phyloP scores from a whole-genome alignment of 768 basidiomycete genomes.

The Sutorius australiensis region DNA sequence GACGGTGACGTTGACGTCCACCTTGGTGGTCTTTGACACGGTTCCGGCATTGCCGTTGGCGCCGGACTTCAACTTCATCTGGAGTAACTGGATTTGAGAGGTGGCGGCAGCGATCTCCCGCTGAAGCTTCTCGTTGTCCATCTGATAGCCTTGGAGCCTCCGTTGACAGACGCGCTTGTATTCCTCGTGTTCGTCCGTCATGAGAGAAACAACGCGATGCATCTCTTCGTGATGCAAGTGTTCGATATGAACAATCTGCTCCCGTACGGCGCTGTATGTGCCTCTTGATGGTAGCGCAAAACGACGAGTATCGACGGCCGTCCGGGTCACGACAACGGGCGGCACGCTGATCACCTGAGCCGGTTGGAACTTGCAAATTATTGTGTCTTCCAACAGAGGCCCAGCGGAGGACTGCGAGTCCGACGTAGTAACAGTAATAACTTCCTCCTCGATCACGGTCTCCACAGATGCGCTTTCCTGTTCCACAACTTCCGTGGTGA shows the following conservation, averaged over 20 bases:
- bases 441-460: neutral
- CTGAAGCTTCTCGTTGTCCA: neutral
- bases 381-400: neutral
- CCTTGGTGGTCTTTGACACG: neutral
- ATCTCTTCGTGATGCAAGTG: neutral
- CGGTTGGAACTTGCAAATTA: no score
- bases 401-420: neutral
- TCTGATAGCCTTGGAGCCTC: neutral
- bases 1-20: neutral
- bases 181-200: neutral
- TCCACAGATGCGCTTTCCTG: neutral
- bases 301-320: neutral
- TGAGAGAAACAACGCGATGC: neutral
- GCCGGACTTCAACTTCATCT: no score
- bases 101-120: neutral
- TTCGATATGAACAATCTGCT: neutral
- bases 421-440: neutral
- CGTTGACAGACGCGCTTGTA: neutral
- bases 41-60: no score
- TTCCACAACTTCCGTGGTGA: neutral
- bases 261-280: neutral
- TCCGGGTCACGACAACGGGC: neutral
- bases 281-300: neutral
- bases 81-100: neutral
- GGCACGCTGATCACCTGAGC: neutral